Base-by-base conservation (phyloP, 208 protist species). In the Leptomonas seymouri region DNA sequence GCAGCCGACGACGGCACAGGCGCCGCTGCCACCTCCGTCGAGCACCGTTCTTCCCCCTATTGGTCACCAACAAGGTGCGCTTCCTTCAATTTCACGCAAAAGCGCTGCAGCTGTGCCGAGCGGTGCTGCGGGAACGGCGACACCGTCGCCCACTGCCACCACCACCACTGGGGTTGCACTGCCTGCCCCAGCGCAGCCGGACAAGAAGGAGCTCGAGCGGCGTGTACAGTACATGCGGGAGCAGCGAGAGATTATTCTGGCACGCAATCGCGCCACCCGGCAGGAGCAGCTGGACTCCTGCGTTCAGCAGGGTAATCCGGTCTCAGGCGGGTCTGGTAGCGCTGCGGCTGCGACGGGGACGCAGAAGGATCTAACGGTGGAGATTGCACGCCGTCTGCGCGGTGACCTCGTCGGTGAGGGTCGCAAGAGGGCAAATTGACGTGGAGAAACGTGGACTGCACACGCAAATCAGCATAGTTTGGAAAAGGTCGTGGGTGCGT, bases 311-410 rank as follows among this genome's bases (percentile, higher is more conserved):
- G 16, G 48, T 30, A 39, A 68, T 53, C 46, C 67, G 50, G 45
- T 67, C 2, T 62, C 41, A 18, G 39, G 30, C 41, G 18, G 9
- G 39, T 41, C 16, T 28, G 31, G 25, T 15, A 67, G 31, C 9
- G 69, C 48, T 25, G 65, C 62, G 36, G 28, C 64, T 12, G 67
- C 74, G 28, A 58, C 64, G 39, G 65, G 56, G 23, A 74, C 74
- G 42, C 85, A 85, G 56, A 77, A 93, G 49, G 72, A 67, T 36
- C 18, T 96, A 65, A 96, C 84, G 7, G 64, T 96, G 15, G 87
- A 93, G 36, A 86, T 96, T 42, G 90, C 87, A n/a, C 85, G 84
- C 0, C 87, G 90, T 16, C 80, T 96, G 23, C 90, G 90, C 49
- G 87, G 89, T 25, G 90, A 96, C 63, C 83, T 96, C 57, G 39